phyloP scores from a whole-genome alignment of 2,329 filamentous ascomycete species.

The Huntiella omanensis region DNA sequence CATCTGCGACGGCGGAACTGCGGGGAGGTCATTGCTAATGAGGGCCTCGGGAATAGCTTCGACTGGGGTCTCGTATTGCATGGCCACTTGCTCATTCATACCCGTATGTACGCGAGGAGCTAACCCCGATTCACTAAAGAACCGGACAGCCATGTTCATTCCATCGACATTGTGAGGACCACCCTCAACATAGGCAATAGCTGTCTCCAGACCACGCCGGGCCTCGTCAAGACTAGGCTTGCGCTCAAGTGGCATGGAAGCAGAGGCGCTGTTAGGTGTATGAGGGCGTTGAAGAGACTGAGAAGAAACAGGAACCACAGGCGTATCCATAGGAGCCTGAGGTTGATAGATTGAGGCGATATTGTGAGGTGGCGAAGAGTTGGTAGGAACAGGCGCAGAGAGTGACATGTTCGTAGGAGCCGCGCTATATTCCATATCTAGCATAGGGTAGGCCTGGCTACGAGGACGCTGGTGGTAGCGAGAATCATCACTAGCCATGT shows the following conservation, averaged over 20 bases:
- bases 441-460: constrained; percentile 69
- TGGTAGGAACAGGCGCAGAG: neutral
- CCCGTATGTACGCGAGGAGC: too few species aligned
- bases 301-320: constrained; percentile 13
- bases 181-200: constrained; percentile 10
- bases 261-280: neutral
- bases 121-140: constrained; percentile 10
- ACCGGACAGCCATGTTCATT: constrained; percentile 11
- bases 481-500: constrained; percentile 24
- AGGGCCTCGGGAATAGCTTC: too few species aligned
- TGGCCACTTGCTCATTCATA: too few species aligned
- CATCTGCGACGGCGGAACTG: too few species aligned
- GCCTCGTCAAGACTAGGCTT: constrained; percentile 11
- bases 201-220: constrained; percentile 10
- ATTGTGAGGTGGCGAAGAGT: neutral
- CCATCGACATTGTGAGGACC: constrained; percentile 8
- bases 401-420: neutral
- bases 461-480: constrained; percentile 50
- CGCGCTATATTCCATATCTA: constrained; percentile 40
- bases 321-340: neutral
- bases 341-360: constrained; percentile 17
- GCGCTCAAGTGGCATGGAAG: neutral
- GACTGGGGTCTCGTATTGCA: too few species aligned
- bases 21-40: too few species aligned
- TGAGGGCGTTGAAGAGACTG: constrained; percentile 8